Evolutionary conservation across 768 basidiomycete genomes (phyloP), one percentile per base, ranked within the genome.

Genomic region (Hericium rajendrae): DNA sequence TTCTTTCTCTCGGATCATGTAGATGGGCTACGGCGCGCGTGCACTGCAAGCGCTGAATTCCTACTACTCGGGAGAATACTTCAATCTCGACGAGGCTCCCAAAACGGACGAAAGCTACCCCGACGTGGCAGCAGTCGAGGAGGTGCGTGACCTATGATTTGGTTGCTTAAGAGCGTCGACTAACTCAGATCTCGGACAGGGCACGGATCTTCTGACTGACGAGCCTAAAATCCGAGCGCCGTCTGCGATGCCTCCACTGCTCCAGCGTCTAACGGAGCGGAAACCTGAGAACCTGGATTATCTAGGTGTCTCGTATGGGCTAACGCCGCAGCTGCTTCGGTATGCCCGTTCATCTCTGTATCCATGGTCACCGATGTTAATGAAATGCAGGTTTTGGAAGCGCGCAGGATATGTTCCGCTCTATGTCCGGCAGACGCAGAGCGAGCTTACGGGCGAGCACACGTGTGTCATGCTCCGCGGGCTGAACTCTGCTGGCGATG

Each of bases 1-100:
- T n/a, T n/a, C n/a, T n/a, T n/a, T n/a, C n/a, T n/a, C 38, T 59
- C 46, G 16, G 16, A 24, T 3, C 38, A 48, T 50, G 28, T 64
- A 95, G 91, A 98, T 97, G 94, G 95, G 97, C 11, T 98, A 98
- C 67, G 97, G 97, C 5, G 84, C 88, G 18, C 80, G 93, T 41
- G 91, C 97, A 2, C 71, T 99, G 52, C 80, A 94, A 60, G 84
- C 85, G 0, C 76, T 99, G 52, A 91, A 93, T 65, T 78, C 86
- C 13, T 98, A 92, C 72, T 98, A 93, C 72, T 88, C 85, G 59
- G 97, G 95, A 18, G 93, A 98, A 69, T 84, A 91, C 66, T 86
- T 91, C 72, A 90, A 85, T 64, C 69, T 97, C 18, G 85, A 92
- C 63, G 97, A 97, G 69, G 73, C 75, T 2, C 68, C 74, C 4